Evolutionary conservation across 495 filamentous ascomycete genomes (phyloP).

Genomic region (Neurospora pannonica): DNA sequence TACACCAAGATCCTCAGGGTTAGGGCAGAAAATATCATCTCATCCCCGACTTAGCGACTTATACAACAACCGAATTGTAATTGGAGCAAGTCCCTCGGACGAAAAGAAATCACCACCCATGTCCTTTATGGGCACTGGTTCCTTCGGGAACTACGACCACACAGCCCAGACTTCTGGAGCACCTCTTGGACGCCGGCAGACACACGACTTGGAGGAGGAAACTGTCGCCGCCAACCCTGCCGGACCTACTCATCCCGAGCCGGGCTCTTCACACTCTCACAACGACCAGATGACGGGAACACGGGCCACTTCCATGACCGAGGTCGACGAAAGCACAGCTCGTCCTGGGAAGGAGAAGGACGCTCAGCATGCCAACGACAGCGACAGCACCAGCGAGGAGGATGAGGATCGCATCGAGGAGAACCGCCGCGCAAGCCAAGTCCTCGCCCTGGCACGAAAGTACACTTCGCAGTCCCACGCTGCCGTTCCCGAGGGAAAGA

Average conservation of each 20-base stretch:
- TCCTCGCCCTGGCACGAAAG: constrained; percentile 36
- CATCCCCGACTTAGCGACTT: background rate
- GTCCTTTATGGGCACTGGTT: constrained; percentile 32
- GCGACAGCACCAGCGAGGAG: constrained; percentile 23
- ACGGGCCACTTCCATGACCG: constrained; percentile 26
- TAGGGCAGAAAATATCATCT: background rate
- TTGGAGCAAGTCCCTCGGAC: background rate
- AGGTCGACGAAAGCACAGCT: constrained; percentile 18
- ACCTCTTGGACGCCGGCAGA: constrained; percentile 12
- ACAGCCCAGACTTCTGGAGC: constrained; percentile 29
- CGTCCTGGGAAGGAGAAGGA: constrained; percentile 14
- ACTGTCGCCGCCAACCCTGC: background rate
- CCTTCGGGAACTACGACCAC: constrained; percentile 37
- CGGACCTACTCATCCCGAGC: background rate
- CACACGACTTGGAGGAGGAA: constrained; percentile 15
- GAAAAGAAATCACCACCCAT: constrained; percentile 12
- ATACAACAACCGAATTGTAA: background rate
- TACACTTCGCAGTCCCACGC: constrained; percentile 37
- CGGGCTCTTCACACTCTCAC: constrained; percentile 10
- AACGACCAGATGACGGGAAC: constrained; percentile 19
- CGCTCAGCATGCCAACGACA: constrained; percentile 4
- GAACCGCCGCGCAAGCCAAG: constrained; percentile 31
- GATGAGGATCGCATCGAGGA: constrained; percentile 29
- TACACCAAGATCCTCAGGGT: background rate
- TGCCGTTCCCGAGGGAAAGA: constrained; percentile 14